These are phyloP conservation scores for Hypoxylon sp. DNA, from an alignment of 2,329 filamentous ascomycete species.

Conservation along the genomic window DNA sequence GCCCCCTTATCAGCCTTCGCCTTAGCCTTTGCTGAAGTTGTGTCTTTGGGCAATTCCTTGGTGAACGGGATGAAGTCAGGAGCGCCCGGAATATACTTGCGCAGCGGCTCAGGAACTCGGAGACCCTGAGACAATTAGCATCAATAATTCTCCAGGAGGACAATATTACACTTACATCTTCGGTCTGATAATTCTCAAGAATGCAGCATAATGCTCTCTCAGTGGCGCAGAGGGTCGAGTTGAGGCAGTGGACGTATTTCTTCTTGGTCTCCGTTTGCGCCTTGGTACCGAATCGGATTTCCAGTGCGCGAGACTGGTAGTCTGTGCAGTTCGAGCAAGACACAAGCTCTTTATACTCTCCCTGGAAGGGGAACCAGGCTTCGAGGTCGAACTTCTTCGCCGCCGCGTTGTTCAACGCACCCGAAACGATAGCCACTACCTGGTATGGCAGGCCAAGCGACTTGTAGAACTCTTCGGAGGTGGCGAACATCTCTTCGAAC, in stretches of 20 bases:
- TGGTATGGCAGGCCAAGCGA: slow-evolving; percentile 90
- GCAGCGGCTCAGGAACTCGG: slow-evolving; percentile 83
- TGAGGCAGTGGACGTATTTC: slow-evolving; percentile 94
- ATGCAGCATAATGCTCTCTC: slow-evolving; percentile 94
- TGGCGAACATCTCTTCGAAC: slow-evolving; percentile 92
- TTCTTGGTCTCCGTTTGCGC: slow-evolving; percentile 87
- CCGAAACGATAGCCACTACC: slow-evolving; percentile 95
- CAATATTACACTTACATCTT: slow-evolving; percentile 72
- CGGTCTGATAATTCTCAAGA: slow-evolving; percentile 96
- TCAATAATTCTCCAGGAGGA: neutral
- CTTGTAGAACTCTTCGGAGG: slow-evolving; percentile 95
- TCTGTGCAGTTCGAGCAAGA: slow-evolving; percentile 98
- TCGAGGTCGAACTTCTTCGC: slow-evolving; percentile 97
- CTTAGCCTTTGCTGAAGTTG: slow-evolving; percentile 71
- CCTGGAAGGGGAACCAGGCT: slow-evolving; percentile 96
- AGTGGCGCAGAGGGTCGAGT: slow-evolving; percentile 91
- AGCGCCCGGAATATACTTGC: slow-evolving; percentile 90
- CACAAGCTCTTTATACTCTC: slow-evolving; percentile 98
- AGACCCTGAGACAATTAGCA: slow-evolving; percentile 70
- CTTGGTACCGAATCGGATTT: slow-evolving; percentile 93
- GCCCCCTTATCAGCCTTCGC: slow-evolving; percentile 53
- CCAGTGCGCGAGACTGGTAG: slow-evolving; percentile 93
- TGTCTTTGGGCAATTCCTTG: slow-evolving; percentile 86
- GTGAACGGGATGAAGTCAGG: slow-evolving; percentile 91
- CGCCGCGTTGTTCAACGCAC: slow-evolving; percentile 89